Conservation (phyloP, 352 stramenopile species). For the Phytophthora cactorum region DNA sequence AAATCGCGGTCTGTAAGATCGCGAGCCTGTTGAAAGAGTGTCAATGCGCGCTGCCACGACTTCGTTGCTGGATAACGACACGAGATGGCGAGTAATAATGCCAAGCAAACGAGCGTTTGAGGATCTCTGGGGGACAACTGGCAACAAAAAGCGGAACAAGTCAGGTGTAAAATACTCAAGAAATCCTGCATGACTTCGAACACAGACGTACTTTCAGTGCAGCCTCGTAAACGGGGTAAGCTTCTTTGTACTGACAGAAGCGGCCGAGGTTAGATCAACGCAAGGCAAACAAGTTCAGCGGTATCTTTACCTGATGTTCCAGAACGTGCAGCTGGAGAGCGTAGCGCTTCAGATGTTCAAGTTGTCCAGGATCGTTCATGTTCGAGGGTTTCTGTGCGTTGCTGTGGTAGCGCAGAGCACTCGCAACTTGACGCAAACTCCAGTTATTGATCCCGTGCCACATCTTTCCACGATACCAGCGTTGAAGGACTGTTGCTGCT, state of each 20-base stretch:
- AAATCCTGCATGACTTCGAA: background rate
- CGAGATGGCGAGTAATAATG: slow-evolving; percentile 57
- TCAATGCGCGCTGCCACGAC: slow-evolving; percentile 52
- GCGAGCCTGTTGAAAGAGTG: slow-evolving; percentile 42
- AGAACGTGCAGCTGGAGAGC: slow-evolving; percentile 59
- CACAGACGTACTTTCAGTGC: slow-evolving; percentile 47
- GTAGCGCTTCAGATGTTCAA: slow-evolving; percentile 46
- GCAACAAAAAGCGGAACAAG: slow-evolving; percentile 1
- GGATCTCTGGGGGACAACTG: slow-evolving; percentile 47
- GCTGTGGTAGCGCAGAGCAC: slow-evolving; percentile 52
- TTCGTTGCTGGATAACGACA: slow-evolving; percentile 67
- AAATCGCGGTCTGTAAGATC: slow-evolving; percentile 14
- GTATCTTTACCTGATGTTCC: slow-evolving; percentile 49
- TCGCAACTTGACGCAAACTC: slow-evolving; percentile 41
- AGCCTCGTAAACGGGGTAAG: slow-evolving; percentile 54
- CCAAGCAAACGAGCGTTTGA: slow-evolving; percentile 52
- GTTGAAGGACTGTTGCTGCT: slow-evolving; percentile 48
- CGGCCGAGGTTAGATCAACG: slow-evolving; percentile 1
- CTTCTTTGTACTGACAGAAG: slow-evolving; percentile 54
- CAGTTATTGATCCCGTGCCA: slow-evolving; percentile 58
- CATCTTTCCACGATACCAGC: slow-evolving; percentile 60
- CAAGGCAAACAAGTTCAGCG: background rate
- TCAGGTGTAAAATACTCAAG: background rate
- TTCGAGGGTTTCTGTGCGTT: slow-evolving; percentile 18
- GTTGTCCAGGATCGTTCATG: slow-evolving; percentile 18